A percentile compares a stretch with the other conserved stretches of the same genome.
Conservation (phyloP, 257 asterid genomes). For the Penstemon eatonii region DNA sequence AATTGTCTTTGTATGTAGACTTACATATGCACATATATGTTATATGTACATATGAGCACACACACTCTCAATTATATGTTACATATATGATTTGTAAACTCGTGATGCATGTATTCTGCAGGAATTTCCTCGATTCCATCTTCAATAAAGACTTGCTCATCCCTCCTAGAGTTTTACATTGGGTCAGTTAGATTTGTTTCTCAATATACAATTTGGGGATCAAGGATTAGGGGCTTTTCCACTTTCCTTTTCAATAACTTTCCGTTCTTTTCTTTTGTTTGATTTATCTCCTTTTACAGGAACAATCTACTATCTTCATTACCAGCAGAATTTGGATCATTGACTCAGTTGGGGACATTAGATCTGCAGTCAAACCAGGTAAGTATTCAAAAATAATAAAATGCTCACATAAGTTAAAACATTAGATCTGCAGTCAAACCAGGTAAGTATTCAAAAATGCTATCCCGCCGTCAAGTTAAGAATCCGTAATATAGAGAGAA, state of each 20-base stretch:
- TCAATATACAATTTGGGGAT: slow-evolving; percentile 15
- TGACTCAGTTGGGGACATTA: slow-evolving; percentile 80
- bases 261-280: slow-evolving; percentile 22
- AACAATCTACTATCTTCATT: slow-evolving; percentile 66
- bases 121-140: slow-evolving; percentile 88
- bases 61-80: background rate
- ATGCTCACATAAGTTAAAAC: slow-evolving; percentile 22
- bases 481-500: slow-evolving; percentile 13
- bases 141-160: slow-evolving; percentile 74
- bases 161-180: slow-evolving; percentile 85
- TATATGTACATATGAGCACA: background rate
- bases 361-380: slow-evolving; percentile 99
- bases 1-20: background rate
- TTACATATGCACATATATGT: background rate
- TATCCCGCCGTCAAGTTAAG: background rate
- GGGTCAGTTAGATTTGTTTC: slow-evolving; percentile 54
- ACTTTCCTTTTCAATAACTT: slow-evolving; percentile 11
- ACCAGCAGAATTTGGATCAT: slow-evolving; percentile 78
- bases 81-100: background rate
- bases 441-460: slow-evolving; percentile 13
- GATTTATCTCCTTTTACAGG: slow-evolving; percentile 43
- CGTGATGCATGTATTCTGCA: slow-evolving; percentile 35
- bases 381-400: background rate
- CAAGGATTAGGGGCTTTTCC: slow-evolving; percentile 13
- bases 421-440: slow-evolving; percentile 49